phyloP scores from a whole-genome alignment of 139 green algal species.

The Yamagishiella unicocca region DNA sequence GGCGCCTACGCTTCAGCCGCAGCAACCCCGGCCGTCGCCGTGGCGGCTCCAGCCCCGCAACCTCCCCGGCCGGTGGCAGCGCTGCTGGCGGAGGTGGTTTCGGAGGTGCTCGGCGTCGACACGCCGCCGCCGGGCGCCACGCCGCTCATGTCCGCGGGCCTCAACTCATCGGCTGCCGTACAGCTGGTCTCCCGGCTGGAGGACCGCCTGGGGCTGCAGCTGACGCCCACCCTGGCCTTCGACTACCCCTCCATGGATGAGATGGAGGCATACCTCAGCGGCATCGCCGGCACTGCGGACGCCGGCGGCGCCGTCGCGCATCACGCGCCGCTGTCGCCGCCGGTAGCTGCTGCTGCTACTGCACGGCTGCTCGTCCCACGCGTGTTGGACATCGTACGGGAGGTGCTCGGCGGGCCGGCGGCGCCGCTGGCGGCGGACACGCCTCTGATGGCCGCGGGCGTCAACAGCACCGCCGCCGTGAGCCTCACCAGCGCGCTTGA shows the following conservation, averaged over 20 bases:
- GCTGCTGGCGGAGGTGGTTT: slow-evolving; percentile 22
- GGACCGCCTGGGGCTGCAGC: slow-evolving; percentile 44
- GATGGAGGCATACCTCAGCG: not conserved
- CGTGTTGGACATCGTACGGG: not conserved
- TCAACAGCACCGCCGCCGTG: slow-evolving; percentile 67
- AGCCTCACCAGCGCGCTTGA: slow-evolving; percentile 65
- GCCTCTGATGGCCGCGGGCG: slow-evolving; percentile 79
- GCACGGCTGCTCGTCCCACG: not conserved
- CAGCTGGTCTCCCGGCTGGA: slow-evolving; percentile 59
- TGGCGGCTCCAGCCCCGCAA: not conserved
- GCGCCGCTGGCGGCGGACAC: slow-evolving; percentile 58
- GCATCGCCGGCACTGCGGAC: not conserved
- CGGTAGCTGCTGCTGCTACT: not conserved
- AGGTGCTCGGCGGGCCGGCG: not conserved
- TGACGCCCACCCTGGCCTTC: slow-evolving; percentile 74
- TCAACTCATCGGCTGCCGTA: slow-evolving; percentile 69
- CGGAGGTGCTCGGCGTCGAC: not conserved
- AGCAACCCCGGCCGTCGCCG: not conserved
- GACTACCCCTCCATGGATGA: slow-evolving; percentile 69
- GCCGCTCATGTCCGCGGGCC: slow-evolving; percentile 64
- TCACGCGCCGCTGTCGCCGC: not conserved
- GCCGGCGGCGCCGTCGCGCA: not conserved
- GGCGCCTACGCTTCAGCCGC: not conserved
- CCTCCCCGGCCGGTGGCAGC: not conserved
- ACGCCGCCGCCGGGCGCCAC: not conserved